Evolutionary conservation across 345 rosid genomes (phyloP).

Genomic region (Eucalyptus globulus): DNA sequence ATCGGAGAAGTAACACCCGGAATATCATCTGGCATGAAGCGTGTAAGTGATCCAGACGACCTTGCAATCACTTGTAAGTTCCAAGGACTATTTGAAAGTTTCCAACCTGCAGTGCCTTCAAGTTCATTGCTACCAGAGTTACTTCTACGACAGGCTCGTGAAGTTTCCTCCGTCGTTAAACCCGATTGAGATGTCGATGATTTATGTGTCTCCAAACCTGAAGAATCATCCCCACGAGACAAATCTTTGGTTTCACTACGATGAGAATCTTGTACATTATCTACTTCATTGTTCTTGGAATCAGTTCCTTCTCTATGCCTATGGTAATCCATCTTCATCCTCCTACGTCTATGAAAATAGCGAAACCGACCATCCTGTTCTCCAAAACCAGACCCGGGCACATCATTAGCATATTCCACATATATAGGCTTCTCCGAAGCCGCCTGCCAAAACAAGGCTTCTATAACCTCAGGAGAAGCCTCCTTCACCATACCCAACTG

Average conservation of each 20-base stretch:
- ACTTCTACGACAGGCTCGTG: conserved; percentile 25
- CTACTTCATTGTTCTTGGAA: conserved; percentile 10
- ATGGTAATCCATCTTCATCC: conserved; percentile 51
- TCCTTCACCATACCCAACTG: conserved; percentile 62
- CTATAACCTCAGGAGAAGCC: conserved; percentile 58
- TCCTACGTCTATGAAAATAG: conserved; percentile 57
- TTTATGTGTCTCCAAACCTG: conserved; percentile 3
- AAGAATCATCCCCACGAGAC: conserved; percentile 2
- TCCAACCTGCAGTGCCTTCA: conserved; percentile 99
- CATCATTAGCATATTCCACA: conserved; percentile 99
- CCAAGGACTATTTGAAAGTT: conserved; percentile 98
- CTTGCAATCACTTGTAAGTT: conserved; percentile 94
- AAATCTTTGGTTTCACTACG: conserved; percentile 8
- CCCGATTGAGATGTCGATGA: conserved; percentile 12
- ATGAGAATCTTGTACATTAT: background rate
- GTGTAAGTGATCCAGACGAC: conserved; percentile 94
- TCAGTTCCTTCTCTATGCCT: conserved; percentile 28
- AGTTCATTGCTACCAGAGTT: conserved; percentile 30
- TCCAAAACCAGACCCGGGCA: conserved; percentile 94
- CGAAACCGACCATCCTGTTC: conserved; percentile 61
- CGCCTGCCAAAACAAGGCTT: conserved; percentile 87
- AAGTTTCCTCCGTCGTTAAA: conserved; percentile 10
- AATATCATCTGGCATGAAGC: conserved; percentile 99
- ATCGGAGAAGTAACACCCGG: conserved; percentile 99
- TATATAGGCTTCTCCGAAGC: conserved; percentile 79